Percentiles rank a stretch among this genome's conserved stretches.
Conservation (phyloP, 2,329 filamentous ascomycete genomes). For the Pseudogymnoascus sp. region DNA sequence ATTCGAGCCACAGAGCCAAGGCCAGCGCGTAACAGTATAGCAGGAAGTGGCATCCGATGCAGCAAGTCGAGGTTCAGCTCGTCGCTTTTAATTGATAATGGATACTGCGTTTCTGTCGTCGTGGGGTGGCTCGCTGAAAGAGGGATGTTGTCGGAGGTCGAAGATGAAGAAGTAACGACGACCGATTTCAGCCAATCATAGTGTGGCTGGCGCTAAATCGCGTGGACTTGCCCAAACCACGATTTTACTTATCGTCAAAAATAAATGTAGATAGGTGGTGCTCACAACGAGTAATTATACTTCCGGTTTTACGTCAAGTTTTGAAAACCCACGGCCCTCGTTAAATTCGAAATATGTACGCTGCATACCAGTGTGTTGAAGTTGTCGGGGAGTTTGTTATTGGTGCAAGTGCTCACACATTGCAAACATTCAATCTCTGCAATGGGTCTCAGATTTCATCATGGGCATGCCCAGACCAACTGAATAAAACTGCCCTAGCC, state of each 20-base stretch:
- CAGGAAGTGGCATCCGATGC: not conserved
- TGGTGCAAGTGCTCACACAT: constrained; percentile 63
- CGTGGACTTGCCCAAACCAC: constrained; percentile 4
- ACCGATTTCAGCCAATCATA: not conserved
- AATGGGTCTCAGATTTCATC: constrained; percentile 49
- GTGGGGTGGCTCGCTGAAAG: not conserved
- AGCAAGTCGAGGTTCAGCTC: not conserved
- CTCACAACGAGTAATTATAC: not conserved
- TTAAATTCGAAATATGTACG: constrained; percentile 31
- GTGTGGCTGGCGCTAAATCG: not conserved
- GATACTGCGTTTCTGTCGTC: not conserved
- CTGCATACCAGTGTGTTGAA: constrained; percentile 59
- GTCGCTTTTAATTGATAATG: not conserved
- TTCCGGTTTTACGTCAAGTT: not conserved
- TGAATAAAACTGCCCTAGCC: constrained; percentile 10
- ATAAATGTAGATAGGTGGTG: not conserved
- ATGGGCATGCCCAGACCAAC: constrained; percentile 23
- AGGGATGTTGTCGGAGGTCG: not conserved
- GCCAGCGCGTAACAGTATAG: not conserved
- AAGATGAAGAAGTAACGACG: not conserved
- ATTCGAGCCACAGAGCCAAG: not conserved
- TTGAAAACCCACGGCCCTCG: not conserved
- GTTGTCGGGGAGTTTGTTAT: constrained; percentile 53
- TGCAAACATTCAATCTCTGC: constrained; percentile 58
- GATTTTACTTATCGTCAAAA: not conserved